Conservation (phyloP, 805 yeast genomes). For the Metschnikowia gelsemii region DNA sequence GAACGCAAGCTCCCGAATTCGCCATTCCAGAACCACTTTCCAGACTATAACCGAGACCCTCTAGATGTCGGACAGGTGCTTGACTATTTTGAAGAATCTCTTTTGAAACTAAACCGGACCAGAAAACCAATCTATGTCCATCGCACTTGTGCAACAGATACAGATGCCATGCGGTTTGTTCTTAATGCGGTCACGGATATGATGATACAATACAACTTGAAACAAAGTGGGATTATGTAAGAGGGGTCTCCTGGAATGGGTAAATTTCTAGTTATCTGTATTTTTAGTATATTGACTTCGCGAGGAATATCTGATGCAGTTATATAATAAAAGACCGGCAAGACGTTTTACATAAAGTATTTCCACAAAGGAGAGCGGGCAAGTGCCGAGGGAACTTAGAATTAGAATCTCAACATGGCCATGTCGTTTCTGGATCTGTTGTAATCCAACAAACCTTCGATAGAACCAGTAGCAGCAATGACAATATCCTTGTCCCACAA, state of each 20-base stretch:
- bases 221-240: constrained; percentile 70
- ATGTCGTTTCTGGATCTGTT: constrained; percentile 83
- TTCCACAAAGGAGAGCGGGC: constrained; percentile 9
- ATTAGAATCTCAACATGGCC: constrained; percentile 77
- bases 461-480: constrained; percentile 80
- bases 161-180: constrained; percentile 84
- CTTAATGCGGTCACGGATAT: constrained; percentile 90
- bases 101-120: constrained; percentile 61
- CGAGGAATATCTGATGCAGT: constrained; percentile 21
- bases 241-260: not conserved
- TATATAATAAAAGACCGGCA: constrained; percentile 18
- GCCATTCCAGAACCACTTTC: constrained; percentile 72
- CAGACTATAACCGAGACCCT: constrained; percentile 67
- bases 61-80: constrained; percentile 65
- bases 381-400: not conserved
- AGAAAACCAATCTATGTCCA: constrained; percentile 84
- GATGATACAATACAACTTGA: constrained; percentile 78
- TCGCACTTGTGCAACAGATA: constrained; percentile 94
- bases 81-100: constrained; percentile 66
- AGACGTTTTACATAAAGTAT: constrained; percentile 7
- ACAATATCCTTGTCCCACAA: constrained; percentile 85
- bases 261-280: constrained; percentile 4
- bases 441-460: constrained; percentile 82
- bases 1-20: constrained; percentile 63
- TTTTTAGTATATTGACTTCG: constrained; percentile 36